A percentile compares a stretch with the other conserved stretches of the same genome.
Conservation (phyloP, 768 basidiomycete species). For the Collybiopsis luxurians region DNA sequence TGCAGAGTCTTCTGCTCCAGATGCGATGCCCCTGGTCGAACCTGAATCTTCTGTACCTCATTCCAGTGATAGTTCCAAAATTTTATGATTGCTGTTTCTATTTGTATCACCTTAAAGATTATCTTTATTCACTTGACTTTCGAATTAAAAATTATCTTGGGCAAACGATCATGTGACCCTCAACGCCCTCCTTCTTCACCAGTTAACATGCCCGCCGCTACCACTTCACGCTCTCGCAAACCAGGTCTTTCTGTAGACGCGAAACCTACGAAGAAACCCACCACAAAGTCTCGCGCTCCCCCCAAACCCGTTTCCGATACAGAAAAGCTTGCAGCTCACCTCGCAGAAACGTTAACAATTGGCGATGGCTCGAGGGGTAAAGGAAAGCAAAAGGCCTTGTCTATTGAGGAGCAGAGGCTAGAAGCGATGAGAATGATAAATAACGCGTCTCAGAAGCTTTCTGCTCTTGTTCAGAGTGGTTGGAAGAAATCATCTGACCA, state of each 20-base stretch:
- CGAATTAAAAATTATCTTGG: no score
- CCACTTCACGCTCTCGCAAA: neutral
- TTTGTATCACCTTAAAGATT: no score
- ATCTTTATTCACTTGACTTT: no score
- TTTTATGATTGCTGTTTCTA: neutral
- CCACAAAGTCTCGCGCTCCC: neutral
- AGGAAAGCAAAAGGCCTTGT: constrained; percentile 26
- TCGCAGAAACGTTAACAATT: constrained; percentile 24
- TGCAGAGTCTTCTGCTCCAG: neutral
- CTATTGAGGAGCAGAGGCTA: constrained; percentile 35
- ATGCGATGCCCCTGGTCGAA: neutral
- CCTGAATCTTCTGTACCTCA: constrained; percentile 3
- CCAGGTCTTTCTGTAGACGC: neutral
- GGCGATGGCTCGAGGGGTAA: constrained; percentile 19
- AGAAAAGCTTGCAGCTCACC: constrained; percentile 28
- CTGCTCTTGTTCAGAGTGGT: constrained; percentile 50
- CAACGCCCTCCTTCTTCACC: neutral
- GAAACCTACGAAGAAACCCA: neutral
- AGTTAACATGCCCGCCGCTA: neutral
- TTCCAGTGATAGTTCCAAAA: neutral
- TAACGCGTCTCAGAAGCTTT: constrained; percentile 54
- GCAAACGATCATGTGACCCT: no score
- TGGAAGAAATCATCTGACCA: constrained; percentile 48
- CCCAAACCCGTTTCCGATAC: neutral
- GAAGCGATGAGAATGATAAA: constrained; percentile 67